phyloP scores from a whole-genome alignment of 257 asterid genomes.

The Euphrasia confusa region DNA sequence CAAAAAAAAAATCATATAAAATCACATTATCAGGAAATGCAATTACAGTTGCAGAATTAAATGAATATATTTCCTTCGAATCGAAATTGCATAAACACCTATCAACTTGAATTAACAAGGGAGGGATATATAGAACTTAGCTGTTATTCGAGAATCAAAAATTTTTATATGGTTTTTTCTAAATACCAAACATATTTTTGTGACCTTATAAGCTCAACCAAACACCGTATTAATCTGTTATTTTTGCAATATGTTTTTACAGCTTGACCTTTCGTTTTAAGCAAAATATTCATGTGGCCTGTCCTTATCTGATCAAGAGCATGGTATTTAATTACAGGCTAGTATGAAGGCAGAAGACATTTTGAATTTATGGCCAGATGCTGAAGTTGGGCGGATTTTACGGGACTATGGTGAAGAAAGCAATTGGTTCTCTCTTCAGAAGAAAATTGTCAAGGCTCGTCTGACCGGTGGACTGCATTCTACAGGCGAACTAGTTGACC shows the following conservation, averaged over 20 bases:
- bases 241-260: slow-evolving; percentile 1
- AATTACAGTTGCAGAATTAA: too few relatives aligned
- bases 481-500: slow-evolving; percentile 71
- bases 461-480: slow-evolving; percentile 79
- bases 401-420: slow-evolving; percentile 96
- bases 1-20: too few relatives aligned
- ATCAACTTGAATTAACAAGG: too few relatives aligned
- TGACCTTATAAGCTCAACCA: slow-evolving; percentile 3
- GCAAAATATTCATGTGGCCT: slow-evolving; percentile 28
- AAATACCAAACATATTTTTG: neutral
- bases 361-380: slow-evolving; percentile 87
- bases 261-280: neutral
- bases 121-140: too few relatives aligned
- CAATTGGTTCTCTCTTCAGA: slow-evolving; percentile 76
- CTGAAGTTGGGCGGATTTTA: slow-evolving; percentile 74
- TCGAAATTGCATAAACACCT: too few relatives aligned
- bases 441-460: slow-evolving; percentile 77
- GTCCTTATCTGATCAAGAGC: slow-evolving; percentile 48
- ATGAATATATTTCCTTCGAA: too few relatives aligned
- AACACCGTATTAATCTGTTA: too few relatives aligned
- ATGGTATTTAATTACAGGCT: slow-evolving; percentile 67
- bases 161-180: too few relatives aligned
- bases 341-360: slow-evolving; percentile 89
- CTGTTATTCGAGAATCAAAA: too few relatives aligned
- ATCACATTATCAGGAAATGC: too few relatives aligned